Percentiles rank a stretch among this genome's conserved stretches.
phyloP scores from a whole-genome alignment of 2,329 filamentous ascomycete genomes.

The Aureobasidium namibiae region DNA sequence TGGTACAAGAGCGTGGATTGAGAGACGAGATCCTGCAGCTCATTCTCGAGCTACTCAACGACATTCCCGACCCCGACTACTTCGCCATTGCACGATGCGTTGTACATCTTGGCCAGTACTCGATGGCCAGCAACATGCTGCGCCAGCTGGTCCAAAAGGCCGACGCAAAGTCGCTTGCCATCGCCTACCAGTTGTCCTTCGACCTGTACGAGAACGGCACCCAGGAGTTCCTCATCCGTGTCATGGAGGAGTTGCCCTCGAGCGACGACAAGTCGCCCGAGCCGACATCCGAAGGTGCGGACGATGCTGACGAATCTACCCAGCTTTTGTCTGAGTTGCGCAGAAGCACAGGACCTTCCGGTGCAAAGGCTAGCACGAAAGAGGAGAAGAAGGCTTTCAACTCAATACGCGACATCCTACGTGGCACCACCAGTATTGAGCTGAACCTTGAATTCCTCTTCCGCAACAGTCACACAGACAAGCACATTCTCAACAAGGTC shows the following conservation, averaged over 20 bases:
- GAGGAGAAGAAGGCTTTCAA: slow-evolving; percentile 48
- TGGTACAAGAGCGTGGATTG: slow-evolving; percentile 86
- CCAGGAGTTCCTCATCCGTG: slow-evolving; percentile 88
- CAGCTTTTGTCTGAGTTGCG: slow-evolving; percentile 48
- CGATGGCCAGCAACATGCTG: slow-evolving; percentile 81
- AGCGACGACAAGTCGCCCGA: slow-evolving; percentile 37
- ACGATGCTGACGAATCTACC: slow-evolving; percentile 50
- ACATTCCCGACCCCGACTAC: slow-evolving; percentile 87
- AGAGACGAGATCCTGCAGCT: slow-evolving; percentile 78
- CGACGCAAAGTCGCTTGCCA: slow-evolving; percentile 68
- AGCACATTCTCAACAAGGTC: slow-evolving; percentile 89
- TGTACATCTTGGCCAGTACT: slow-evolving; percentile 87
- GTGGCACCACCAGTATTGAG: slow-evolving; percentile 88
- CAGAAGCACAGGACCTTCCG: slow-evolving; percentile 41
- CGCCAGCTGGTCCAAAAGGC: slow-evolving; percentile 71
- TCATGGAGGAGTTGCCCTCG: slow-evolving; percentile 69
- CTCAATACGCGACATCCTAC: slow-evolving; percentile 56
- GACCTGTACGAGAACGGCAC: slow-evolving; percentile 98
- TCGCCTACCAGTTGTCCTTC: slow-evolving; percentile 95
- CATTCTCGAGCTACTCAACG: slow-evolving; percentile 90
- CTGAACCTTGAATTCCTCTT: slow-evolving; percentile 95
- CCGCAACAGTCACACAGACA: slow-evolving; percentile 87
- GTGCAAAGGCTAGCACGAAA: slow-evolving; percentile 29
- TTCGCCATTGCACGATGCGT: slow-evolving; percentile 98
- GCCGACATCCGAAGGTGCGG: slow-evolving; percentile 31